These are phyloP conservation scores for Medicago lupulina DNA, from an alignment of 306 rosid genomes.

Conservation along the genomic window DNA sequence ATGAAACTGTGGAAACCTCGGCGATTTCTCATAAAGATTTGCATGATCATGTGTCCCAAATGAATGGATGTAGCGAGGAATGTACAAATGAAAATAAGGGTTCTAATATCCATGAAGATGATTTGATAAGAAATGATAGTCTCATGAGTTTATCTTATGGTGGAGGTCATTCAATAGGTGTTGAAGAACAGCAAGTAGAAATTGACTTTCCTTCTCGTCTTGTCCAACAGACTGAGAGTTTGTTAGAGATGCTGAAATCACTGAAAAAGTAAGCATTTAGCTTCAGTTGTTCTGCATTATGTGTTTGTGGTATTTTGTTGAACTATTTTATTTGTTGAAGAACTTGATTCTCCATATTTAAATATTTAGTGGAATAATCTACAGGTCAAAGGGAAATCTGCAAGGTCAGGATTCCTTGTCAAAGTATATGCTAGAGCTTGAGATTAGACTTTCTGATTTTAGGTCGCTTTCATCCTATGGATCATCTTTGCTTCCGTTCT, in stretches of 20 bases:
- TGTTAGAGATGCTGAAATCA: slow-evolving; percentile 75
- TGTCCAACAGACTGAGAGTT: slow-evolving; percentile 56
- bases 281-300: slow-evolving; percentile 18
- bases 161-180: slow-evolving; percentile 34
- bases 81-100: slow-evolving; percentile 49
- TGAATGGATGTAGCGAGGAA: slow-evolving; percentile 49
- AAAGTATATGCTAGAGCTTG: slow-evolving; percentile 72
- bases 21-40: slow-evolving; percentile 46
- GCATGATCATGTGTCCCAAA: slow-evolving; percentile 53
- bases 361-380: slow-evolving; percentile 25
- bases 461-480: slow-evolving; percentile 70
- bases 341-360: not conserved
- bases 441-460: slow-evolving; percentile 82
- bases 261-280: slow-evolving; percentile 59
- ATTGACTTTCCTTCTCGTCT: slow-evolving; percentile 61
- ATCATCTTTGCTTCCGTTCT: slow-evolving; percentile 78
- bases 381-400: slow-evolving; percentile 63
- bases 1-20: slow-evolving; percentile 38
- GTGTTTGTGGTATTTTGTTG: slow-evolving; percentile 28
- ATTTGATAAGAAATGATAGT: slow-evolving; percentile 38
- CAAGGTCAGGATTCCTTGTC: slow-evolving; percentile 55
- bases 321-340: slow-evolving; percentile 8
- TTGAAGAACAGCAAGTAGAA: slow-evolving; percentile 53
- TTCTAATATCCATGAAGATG: slow-evolving; percentile 50
- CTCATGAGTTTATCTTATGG: slow-evolving; percentile 33